Evolutionary conservation across 2,329 filamentous ascomycete species (phyloP).

Genomic region (Xylariales sp.): DNA sequence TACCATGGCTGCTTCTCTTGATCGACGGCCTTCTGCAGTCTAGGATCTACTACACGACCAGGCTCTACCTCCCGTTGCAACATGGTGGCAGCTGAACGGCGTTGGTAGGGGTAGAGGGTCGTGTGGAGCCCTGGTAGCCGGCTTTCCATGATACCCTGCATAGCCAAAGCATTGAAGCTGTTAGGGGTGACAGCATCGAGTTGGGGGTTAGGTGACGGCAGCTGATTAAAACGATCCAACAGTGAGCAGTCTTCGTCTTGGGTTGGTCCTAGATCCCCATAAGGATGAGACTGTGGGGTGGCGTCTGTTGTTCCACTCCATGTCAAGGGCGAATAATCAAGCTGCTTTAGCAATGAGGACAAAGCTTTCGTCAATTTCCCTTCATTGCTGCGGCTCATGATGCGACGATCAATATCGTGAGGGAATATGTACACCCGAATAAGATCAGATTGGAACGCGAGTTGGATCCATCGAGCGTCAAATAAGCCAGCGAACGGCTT

Average conservation of each 20-base stretch:
- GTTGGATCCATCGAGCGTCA: constrained; percentile 34
- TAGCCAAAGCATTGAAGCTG: constrained; percentile 38
- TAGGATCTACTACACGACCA: constrained; percentile 64
- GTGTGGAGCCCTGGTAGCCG: constrained; percentile 57
- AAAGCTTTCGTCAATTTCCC: constrained; percentile 40
- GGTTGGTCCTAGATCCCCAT: constrained; percentile 27
- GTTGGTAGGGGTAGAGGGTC: constrained; percentile 71
- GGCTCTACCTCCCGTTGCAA: constrained; percentile 71
- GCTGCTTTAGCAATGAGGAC: constrained; percentile 38
- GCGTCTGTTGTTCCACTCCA: constrained; percentile 48
- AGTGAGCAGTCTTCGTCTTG: constrained; percentile 42
- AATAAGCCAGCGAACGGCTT: constrained; percentile 26
- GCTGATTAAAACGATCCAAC: constrained; percentile 67
- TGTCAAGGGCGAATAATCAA: constrained; percentile 51
- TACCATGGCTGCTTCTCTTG: constrained; percentile 64
- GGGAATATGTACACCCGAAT: constrained; percentile 60
- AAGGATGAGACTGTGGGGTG: constrained; percentile 9
- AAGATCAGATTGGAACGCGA: constrained; percentile 29
- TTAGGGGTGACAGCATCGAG: constrained; percentile 40
- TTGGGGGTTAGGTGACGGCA: constrained; percentile 64
- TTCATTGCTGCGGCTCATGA: constrained; percentile 43
- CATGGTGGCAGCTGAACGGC: constrained; percentile 77
- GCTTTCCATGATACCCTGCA: constrained; percentile 51
- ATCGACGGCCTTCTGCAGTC: constrained; percentile 56
- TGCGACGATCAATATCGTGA: constrained; percentile 55